A percentile compares a stretch with the other conserved stretches of the same genome.
Conservation (phyloP, 1,139 yeast species). For the Saccharomyces hybrid region DNA sequence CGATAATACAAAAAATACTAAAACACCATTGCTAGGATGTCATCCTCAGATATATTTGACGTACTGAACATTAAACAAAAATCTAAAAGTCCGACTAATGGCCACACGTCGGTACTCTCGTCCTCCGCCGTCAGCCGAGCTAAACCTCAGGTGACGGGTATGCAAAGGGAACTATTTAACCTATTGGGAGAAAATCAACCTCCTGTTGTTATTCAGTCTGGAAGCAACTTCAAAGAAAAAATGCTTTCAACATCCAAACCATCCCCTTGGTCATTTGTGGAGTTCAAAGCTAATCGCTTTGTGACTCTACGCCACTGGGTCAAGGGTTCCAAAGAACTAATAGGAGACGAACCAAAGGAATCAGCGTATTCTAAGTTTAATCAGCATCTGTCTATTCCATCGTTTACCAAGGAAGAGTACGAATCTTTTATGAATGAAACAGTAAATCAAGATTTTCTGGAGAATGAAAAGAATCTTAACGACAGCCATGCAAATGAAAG, state of each 20-base stretch:
- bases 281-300: constrained; percentile 52
- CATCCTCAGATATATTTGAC: constrained; percentile 65
- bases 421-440: constrained; percentile 41
- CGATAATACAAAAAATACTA: background rate
- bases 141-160: constrained; percentile 55
- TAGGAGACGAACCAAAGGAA: constrained; percentile 37
- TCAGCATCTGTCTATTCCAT: constrained; percentile 62
- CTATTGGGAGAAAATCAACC: constrained; percentile 91
- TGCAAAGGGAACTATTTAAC: constrained; percentile 85
- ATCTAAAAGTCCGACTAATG: constrained; percentile 29
- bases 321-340: constrained; percentile 53
- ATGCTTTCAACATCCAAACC: constrained; percentile 55
- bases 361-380: constrained; percentile 72
- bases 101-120: constrained; percentile 17
- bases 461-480: background rate
- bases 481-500: constrained; percentile 4
- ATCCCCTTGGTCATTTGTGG: constrained; percentile 72
- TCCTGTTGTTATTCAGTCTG: constrained; percentile 56
- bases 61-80: constrained; percentile 55
- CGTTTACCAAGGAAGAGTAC: constrained; percentile 61
- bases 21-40: constrained; percentile 21
- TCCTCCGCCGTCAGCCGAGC: constrained; percentile 16
- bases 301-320: constrained; percentile 78
- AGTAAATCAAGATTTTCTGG: constrained; percentile 8
- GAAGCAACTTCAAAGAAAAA: constrained; percentile 56